These are phyloP conservation scores for Phalaenopsis equestris DNA, from an alignment of 106 monocot genomes.

Conservation along the genomic window DNA sequence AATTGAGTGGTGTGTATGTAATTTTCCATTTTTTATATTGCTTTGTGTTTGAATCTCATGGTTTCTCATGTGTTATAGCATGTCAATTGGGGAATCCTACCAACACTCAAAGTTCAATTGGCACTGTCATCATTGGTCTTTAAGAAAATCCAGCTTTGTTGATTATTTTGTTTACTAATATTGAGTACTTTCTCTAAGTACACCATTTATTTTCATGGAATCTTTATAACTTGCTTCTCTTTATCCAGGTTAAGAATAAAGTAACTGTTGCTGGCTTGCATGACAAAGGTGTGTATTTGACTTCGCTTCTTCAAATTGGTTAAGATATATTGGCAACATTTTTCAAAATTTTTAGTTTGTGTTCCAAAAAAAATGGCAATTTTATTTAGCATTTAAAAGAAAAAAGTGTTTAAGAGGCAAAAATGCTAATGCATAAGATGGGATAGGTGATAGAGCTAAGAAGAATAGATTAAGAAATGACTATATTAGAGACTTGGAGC, in stretches of 20 bases:
- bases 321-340: neutral
- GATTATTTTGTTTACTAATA: neutral
- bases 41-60: neutral
- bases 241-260: constrained; percentile 71
- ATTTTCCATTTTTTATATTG: neutral
- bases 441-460: neutral
- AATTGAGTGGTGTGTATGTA: too few species aligned
- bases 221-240: neutral
- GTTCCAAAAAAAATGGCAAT: neutral
- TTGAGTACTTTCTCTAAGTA: neutral
- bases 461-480: neutral
- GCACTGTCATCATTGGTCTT: neutral
- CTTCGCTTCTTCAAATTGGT: constrained; percentile 2
- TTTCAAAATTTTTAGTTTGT: neutral
- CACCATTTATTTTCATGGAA: neutral
- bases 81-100: neutral
- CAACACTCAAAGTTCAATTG: neutral
- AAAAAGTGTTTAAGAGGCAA: neutral
- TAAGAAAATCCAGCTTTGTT: neutral
- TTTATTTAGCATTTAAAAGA: neutral
- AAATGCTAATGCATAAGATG: neutral
- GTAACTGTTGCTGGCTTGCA: constrained; percentile 72
- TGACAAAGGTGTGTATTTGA: constrained; percentile 68
- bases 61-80: neutral
- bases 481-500: neutral